Evolutionary conservation across 2,329 filamentous ascomycete species (phyloP), one percentile per base, ranked within the genome.

Genomic region (Fusarium sp.): DNA sequence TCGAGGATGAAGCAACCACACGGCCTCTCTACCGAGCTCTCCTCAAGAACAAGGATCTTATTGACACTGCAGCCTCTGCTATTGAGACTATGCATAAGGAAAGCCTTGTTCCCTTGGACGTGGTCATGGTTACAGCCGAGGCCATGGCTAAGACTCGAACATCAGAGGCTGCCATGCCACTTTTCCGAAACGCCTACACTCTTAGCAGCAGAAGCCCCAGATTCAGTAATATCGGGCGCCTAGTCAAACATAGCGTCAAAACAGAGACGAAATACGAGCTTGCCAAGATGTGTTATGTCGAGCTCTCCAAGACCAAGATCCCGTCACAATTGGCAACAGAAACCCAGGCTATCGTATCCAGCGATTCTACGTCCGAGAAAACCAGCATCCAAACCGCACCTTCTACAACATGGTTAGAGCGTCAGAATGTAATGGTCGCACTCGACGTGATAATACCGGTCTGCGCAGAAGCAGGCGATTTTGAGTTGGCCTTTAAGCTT

Each of bases 11-110:
- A 6, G 85, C 82, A 16, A 90, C 87, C 57, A 93, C 91, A 4
- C 84, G 90, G 18, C 80, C 88, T 4, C 81, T 98, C 23, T 89
- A 86, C 71, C 75, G 78, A 6, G 81, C 86, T 61, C 82, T 97
- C 43, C 81, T 81, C 41, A 75, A 81, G 41, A 79, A 84, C 2
- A 79, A 83, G 0, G 74, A 77, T 0, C 81, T 86, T 6, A 80
- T 87, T 2, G 77, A 82, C 18, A 78, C 85, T 41, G 87, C 88
- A 5, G 86, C 91, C 75, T 72, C 77, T 4, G 81, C 85, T 3
- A 83, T 97, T 14, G 82, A 87, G 50, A 76, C 82, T 1, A 80
- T 94, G 57, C 69, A 73, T n/a, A 49, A 72, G 54, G 64, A 76
- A 13, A 65, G 77, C 18, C 71, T 80, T 8, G 77, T 80, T 7